These are phyloP conservation scores for Penicillium hesseltinei DNA, from an alignment of 2,329 filamentous ascomycete genomes.

Conservation along the genomic window DNA sequence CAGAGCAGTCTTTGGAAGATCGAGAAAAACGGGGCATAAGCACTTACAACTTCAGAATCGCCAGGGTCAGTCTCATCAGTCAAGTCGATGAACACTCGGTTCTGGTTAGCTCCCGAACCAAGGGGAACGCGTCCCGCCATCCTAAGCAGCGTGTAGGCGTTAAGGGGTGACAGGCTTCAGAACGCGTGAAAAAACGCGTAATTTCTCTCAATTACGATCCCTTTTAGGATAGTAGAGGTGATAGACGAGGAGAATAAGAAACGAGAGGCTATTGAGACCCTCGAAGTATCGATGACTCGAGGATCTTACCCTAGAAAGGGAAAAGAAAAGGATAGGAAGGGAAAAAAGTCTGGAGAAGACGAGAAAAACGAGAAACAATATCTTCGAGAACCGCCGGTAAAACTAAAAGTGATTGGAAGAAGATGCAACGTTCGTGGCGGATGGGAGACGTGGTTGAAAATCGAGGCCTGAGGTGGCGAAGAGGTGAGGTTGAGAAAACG, in stretches of 20 bases:
- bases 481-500: neutral
- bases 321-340: neutral
- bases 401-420: neutral
- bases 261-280: neutral
- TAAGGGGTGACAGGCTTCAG: neutral
- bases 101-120: neutral
- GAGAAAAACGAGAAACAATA: neutral
- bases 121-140: constrained; percentile 1
- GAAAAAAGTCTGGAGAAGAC: neutral
- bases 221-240: neutral
- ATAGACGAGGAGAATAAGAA: neutral
- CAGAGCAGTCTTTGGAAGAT: neutral
- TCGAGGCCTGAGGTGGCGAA: neutral
- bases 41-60: neutral
- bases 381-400: neutral
- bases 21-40: neutral
- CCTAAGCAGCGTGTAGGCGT: neutral
- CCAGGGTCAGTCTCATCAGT: neutral
- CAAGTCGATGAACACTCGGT: constrained; percentile 1
- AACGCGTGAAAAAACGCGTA: neutral
- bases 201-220: neutral
- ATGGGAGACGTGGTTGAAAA: neutral
- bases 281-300: neutral
- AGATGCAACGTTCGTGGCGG: neutral
- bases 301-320: neutral